phyloP scores from a whole-genome alignment of 1,284 basidiomycete genomes.

The Puccinia hordei region DNA sequence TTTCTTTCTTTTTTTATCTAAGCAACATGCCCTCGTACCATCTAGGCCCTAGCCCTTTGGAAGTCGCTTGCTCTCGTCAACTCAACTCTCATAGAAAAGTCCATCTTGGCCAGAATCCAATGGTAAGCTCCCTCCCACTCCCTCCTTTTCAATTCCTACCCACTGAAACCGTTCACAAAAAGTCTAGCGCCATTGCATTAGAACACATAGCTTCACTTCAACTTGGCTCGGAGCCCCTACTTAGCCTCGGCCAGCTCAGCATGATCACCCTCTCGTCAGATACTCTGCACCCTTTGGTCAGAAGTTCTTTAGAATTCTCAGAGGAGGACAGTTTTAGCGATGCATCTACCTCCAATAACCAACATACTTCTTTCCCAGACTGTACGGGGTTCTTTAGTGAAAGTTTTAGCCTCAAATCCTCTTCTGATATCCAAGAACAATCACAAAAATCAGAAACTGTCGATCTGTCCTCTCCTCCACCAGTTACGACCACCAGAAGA shows the following conservation, averaged over 20 bases:
- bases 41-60: neutral
- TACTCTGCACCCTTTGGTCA: neutral
- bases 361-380: conserved; percentile 9
- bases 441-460: neutral
- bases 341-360: neutral
- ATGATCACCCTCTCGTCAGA: neutral
- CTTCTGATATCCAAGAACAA: neutral
- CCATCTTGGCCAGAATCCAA: neutral
- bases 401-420: neutral
- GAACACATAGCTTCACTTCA: neutral
- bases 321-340: conserved; percentile 26
- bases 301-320: conserved; percentile 18
- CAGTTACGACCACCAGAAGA: neutral
- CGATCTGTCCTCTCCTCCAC: neutral
- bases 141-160: too few relatives aligned
- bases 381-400: neutral
- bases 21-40: neutral
- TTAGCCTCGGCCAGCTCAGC: neutral
- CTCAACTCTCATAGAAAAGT: neutral
- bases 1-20: too few relatives aligned
- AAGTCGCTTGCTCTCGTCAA: neutral
- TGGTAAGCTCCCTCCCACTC: neutral
- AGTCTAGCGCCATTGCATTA: neutral
- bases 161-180: too few relatives aligned
- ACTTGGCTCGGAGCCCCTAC: conserved; percentile 1